A percentile compares a stretch with the other conserved stretches of the same genome.
Evolutionary conservation across 225 moss, liverwort and hornwort genomes (phyloP).

Genomic region (Physcomitrium patens): DNA sequence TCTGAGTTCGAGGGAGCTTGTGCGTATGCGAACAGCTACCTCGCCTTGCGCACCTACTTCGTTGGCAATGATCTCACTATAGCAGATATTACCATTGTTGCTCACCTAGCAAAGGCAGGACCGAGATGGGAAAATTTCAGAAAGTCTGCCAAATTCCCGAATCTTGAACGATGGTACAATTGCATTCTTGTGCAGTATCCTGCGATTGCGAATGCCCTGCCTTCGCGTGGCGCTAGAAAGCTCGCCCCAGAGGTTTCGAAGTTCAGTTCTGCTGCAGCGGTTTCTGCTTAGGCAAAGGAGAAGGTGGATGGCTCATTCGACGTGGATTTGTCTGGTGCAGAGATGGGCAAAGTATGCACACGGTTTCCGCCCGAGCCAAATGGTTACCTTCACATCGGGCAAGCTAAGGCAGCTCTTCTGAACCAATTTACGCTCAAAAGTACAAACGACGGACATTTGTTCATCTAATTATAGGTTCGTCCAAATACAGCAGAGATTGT

Average conservation of each 20-base stretch:
- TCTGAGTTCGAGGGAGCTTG: conserved; percentile 86
- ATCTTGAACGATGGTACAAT: conserved; percentile 85
- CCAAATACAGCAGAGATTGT: too few species aligned
- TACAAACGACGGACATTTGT: conserved; percentile 80
- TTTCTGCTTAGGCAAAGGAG: conserved; percentile 58
- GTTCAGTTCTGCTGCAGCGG: conserved; percentile 21
- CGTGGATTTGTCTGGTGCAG: conserved; percentile 81
- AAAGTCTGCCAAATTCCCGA: conserved; percentile 62
- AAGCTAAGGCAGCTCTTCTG: conserved; percentile 90
- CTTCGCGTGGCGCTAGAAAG: conserved; percentile 43
- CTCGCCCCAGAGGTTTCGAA: conserved; percentile 28
- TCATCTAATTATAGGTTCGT: too few species aligned
- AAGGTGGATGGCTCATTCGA: conserved; percentile 70
- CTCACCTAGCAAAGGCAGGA: conserved; percentile 64
- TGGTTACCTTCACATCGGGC: conserved; percentile 92
- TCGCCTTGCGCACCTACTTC: conserved; percentile 73
- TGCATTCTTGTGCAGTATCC: conserved; percentile 67
- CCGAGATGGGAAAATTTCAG: conserved; percentile 82
- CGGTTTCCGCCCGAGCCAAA: conserved; percentile 96
- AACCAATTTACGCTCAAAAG: conserved; percentile 93
- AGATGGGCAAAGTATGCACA: conserved; percentile 89
- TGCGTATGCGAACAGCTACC: conserved; percentile 55
- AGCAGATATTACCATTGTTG: conserved; percentile 69
- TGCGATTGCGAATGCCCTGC: conserved; percentile 49
- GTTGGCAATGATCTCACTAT: conserved; percentile 78